These are phyloP conservation scores for Euphorbia lathyris DNA, from an alignment of 345 rosid genomes.

Conservation along the genomic window DNA sequence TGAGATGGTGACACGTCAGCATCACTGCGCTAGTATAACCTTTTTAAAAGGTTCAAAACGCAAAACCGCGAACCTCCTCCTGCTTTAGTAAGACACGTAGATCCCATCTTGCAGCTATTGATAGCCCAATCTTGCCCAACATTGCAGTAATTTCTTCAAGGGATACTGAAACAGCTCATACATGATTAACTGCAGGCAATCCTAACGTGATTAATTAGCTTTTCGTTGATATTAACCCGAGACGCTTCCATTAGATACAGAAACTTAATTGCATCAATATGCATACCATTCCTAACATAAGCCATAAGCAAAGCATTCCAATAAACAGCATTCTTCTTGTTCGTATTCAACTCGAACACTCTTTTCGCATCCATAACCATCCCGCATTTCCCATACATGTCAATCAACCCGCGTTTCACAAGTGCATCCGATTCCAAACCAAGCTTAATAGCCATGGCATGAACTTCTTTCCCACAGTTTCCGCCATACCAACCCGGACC, in stretches of 20 bases:
- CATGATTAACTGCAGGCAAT: conserved; percentile 28
- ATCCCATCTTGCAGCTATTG: background rate
- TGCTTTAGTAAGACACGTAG: background rate
- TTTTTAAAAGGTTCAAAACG: background rate
- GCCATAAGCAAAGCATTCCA: conserved; percentile 60
- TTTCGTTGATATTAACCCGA: conserved; percentile 38
- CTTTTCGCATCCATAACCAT: conserved; percentile 45
- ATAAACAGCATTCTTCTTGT: conserved; percentile 26
- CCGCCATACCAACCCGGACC: conserved; percentile 41
- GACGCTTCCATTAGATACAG: conserved; percentile 61
- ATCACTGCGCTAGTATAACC: background rate
- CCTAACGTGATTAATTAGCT: conserved; percentile 35
- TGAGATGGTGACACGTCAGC: too few species aligned
- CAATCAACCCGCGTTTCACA: conserved; percentile 49
- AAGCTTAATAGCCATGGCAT: conserved; percentile 50
- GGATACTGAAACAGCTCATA: background rate
- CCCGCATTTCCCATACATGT: conserved; percentile 61
- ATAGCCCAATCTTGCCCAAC: background rate
- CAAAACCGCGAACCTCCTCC: background rate
- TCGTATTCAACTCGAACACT: conserved; percentile 33
- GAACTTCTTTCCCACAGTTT: conserved; percentile 47
- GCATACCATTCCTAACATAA: conserved; percentile 45
- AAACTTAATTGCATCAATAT: conserved; percentile 57
- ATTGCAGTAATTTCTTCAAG: background rate
- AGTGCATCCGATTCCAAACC: conserved; percentile 44